These are phyloP conservation scores for Pichia occidentalis DNA, from an alignment of 805 yeast genomes.

Conservation along the genomic window DNA sequence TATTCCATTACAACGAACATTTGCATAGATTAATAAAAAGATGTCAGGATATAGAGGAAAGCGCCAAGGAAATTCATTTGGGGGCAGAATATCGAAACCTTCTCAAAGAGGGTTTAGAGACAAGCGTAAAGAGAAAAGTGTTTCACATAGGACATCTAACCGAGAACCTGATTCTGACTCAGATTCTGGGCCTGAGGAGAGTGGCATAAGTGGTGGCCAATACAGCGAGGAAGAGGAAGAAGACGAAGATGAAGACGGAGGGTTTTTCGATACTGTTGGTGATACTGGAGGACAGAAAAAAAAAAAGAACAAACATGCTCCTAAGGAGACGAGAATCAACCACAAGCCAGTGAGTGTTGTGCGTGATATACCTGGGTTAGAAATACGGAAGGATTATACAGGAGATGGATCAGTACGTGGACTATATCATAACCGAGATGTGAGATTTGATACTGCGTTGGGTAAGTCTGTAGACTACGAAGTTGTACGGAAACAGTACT, in stretches of 20 bases:
- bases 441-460: conserved; percentile 83
- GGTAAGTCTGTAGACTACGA: conserved; percentile 68
- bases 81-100: too few species aligned
- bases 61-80: too few species aligned
- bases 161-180: conserved; percentile 19
- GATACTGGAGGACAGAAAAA: conserved; percentile 17
- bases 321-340: conserved; percentile 71
- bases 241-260: conserved; percentile 19
- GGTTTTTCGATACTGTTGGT: conserved; percentile 36
- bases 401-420: conserved; percentile 7
- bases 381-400: conserved; percentile 28
- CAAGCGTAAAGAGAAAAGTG: too few species aligned
- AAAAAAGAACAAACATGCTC: conserved; percentile 74
- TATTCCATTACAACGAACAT: too few species aligned
- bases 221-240: conserved; percentile 6
- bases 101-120: too few species aligned
- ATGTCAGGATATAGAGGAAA: too few species aligned
- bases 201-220: conserved; percentile 17
- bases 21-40: too few species aligned
- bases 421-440: conserved; percentile 44
- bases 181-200: conserved; percentile 21
- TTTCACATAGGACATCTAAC: too few species aligned
- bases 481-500: conserved; percentile 67
- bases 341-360: conserved; percentile 55
- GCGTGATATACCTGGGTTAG: conserved; percentile 68